Evolutionary conservation across 108 stramenopile species (phyloP).

Genomic region (Nitzschia sp.): DNA sequence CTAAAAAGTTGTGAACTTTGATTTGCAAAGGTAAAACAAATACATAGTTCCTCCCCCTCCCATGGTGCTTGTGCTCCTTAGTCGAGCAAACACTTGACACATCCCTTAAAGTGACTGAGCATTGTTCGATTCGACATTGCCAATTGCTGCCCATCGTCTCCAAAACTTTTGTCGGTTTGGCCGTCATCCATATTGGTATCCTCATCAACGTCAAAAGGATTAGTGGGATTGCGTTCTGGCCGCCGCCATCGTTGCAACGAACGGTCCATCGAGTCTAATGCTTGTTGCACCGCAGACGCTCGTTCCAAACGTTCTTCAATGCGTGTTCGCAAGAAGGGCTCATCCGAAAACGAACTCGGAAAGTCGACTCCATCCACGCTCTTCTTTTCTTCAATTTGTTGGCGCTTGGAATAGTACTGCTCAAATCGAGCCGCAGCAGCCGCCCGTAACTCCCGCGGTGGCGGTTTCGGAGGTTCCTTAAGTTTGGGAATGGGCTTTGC

Average conservation of each 20-base stretch:
- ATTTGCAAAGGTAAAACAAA: too few relatives aligned
- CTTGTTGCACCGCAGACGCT: conserved; percentile 7
- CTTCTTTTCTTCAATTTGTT: too few relatives aligned
- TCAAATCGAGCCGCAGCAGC: too few relatives aligned
- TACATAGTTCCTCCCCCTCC: neutral
- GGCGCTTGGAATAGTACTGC: too few relatives aligned
- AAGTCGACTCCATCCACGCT: too few relatives aligned
- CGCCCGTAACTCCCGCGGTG: too few relatives aligned
- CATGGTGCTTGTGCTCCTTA: neutral
- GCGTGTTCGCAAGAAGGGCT: too few relatives aligned
- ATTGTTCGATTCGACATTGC: neutral
- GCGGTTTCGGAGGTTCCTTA: too few relatives aligned
- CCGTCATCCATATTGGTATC: neutral
- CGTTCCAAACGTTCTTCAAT: conserved; percentile 41
- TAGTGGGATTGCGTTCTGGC: neutral
- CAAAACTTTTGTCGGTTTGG: neutral
- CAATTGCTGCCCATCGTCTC: neutral
- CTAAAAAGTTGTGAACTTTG: too few relatives aligned
- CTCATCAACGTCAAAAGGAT: neutral
- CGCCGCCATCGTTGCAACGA: neutral
- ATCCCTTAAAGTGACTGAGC: conserved; percentile 21
- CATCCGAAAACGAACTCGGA: too few relatives aligned
- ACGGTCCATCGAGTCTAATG: neutral
- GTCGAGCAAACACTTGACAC: conserved; percentile 20
- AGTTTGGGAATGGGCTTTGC: too few relatives aligned